phyloP scores from a whole-genome alignment of 2,329 filamentous ascomycete genomes.

The Ophiostoma sp. region DNA sequence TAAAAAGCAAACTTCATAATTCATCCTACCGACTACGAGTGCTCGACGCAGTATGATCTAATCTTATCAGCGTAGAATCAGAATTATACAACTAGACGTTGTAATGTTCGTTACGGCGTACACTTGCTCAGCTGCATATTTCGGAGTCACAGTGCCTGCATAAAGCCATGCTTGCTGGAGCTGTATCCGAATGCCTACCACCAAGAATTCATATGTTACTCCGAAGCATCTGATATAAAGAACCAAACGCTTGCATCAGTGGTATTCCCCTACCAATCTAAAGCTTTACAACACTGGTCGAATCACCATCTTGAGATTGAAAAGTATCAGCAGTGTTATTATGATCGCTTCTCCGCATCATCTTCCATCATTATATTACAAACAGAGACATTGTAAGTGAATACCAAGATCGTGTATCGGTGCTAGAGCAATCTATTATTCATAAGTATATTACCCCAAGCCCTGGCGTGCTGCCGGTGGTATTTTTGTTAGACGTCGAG shows the following conservation, averaged over 20 bases:
- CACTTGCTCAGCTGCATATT: neutral
- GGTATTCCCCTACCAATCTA: neutral
- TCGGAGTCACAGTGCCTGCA: neutral
- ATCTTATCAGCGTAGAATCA: neutral
- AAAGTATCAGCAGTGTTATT: neutral
- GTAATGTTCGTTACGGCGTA: no score
- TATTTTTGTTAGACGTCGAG: neutral
- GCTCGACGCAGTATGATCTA: neutral
- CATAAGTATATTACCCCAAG: constrained; percentile 1
- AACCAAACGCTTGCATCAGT: no score
- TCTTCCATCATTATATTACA: neutral
- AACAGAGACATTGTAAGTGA: neutral
- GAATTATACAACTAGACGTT: no score
- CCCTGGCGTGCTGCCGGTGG: neutral
- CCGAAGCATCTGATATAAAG: neutral
- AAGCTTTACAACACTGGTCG: neutral
- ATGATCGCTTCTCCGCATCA: neutral
- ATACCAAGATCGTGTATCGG: neutral
- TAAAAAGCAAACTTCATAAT: no score
- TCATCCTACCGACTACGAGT: neutral
- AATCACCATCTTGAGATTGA: neutral
- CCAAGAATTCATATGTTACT: neutral
- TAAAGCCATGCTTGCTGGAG: neutral
- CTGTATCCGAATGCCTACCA: neutral
- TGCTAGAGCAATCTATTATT: constrained; percentile 17